Base-by-base conservation (phyloP, 208 protist genomes). In the Angomonas ambiguus region DNA sequence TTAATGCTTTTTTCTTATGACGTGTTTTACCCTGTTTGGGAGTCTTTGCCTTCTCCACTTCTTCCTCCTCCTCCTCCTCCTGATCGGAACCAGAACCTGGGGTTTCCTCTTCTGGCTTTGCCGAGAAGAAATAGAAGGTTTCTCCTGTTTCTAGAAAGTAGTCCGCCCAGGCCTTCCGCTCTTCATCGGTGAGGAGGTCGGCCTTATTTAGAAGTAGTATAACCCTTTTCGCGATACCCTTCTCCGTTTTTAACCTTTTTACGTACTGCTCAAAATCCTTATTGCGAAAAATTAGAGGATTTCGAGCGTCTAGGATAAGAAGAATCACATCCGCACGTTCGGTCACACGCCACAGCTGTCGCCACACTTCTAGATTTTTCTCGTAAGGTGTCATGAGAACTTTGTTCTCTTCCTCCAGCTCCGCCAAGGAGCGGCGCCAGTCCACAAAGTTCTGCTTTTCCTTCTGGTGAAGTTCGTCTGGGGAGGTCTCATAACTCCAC, bases 301-400 rank as follows among this genome's bases (percentile, higher is more conserved):
- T 99, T 35, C 98, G 78, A 0, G 94, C 94, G 72, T 99, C 98
- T 0, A 98, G 66, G 49, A 99, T 98, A 71, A 98, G 85, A 4
- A 97, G 63, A 4, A 98, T 77, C 8, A 99, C 60, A 69, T 99
- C 88, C 6, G 85, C 87, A 24, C 96, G 88, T 84, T 99, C 98
- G 31, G 98, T 81, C 34, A 99, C 98, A 25, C 98, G 88, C 98
- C 98, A 99, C 33, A 99, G 85, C 83, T 99, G 98, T 31, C 98
- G 85, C 98, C 98, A 99, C 22, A 99, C 96, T 76, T 99, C 97
- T 6, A 99, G 53, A 79, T 99, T 99, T 71, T 98, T 98, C 84
- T 99, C 98, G 70, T 98, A 99, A 25, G 98, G 98, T 28, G 98
- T 99, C 62, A 99, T 71, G 30, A 94, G 51, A 5, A 98, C 67